A percentile compares a stretch with the other conserved stretches of the same genome.
Conservation (phyloP, 1,284 basidiomycete genomes). For the Ganoderma lingzhi region DNA sequence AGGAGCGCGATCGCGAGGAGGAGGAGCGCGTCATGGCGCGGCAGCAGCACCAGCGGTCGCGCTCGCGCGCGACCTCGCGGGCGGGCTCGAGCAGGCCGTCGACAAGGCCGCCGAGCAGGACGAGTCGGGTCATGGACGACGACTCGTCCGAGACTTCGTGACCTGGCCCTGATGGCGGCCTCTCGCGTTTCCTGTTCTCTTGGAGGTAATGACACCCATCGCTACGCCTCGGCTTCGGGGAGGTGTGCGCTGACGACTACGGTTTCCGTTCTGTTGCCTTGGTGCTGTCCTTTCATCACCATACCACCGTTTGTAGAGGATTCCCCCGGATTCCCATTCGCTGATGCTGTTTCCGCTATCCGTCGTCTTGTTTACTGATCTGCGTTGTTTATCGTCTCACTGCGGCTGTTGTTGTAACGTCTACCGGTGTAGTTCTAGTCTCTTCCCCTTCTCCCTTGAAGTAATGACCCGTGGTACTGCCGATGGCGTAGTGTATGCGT, state of each 20-base stretch:
- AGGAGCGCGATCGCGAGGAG: slow-evolving; percentile 37
- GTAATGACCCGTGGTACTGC: background rate
- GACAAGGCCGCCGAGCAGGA: slow-evolving; percentile 27
- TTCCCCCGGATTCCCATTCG: background rate
- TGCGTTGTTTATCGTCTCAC: slow-evolving; percentile 17
- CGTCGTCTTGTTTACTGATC: background rate
- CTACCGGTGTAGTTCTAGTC: slow-evolving; percentile 25
- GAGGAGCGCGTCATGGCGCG: slow-evolving; percentile 25
- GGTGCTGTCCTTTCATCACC: background rate
- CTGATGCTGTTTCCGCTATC: background rate
- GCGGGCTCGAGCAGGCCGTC: slow-evolving; percentile 28
- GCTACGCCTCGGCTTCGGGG: background rate
- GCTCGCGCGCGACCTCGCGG: slow-evolving; percentile 34
- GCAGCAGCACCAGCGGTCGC: slow-evolving; percentile 14
- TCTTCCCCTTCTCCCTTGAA: background rate
- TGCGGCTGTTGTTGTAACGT: slow-evolving; percentile 25
- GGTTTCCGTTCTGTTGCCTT: background rate
- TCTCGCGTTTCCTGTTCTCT: background rate
- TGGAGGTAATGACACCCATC: background rate
- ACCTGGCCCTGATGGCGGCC: background rate
- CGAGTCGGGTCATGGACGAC: slow-evolving; percentile 23
- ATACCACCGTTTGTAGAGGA: slow-evolving; percentile 11
- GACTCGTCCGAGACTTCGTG: slow-evolving; percentile 17
- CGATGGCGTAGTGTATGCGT: background rate
- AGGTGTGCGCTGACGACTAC: background rate